These are phyloP conservation scores for Rubroshorea leprosula DNA, from an alignment of 345 rosid species.

Conservation along the genomic window DNA sequence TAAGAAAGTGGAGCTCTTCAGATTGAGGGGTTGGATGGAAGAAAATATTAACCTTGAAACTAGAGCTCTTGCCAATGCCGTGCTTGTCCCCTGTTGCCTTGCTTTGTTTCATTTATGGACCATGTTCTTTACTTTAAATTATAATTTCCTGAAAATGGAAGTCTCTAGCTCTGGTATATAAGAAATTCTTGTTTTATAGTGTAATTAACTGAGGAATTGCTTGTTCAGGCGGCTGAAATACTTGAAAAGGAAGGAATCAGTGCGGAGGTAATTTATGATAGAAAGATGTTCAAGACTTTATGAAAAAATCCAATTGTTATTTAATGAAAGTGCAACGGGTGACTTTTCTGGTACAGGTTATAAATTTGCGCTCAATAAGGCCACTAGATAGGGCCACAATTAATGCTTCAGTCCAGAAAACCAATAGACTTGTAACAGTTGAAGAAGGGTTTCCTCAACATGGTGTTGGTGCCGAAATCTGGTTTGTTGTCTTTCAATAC, in stretches of 20 bases:
- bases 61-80: not conserved
- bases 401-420: conserved; percentile 72
- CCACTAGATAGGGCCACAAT: conserved; percentile 60
- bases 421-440: conserved; percentile 72
- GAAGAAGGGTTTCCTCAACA: conserved; percentile 79
- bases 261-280: conserved; percentile 44
- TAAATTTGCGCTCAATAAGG: conserved; percentile 64
- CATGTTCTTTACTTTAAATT: not conserved
- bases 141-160: not conserved
- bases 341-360: conserved; percentile 37
- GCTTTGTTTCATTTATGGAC: not conserved
- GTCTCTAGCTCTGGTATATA: not conserved
- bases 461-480: conserved; percentile 75
- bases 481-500: conserved; percentile 28
- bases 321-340: not conserved
- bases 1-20: not conserved
- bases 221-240: conserved; percentile 57
- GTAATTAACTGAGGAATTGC: conserved; percentile 8
- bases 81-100: not conserved
- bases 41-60: not conserved
- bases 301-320: not conserved
- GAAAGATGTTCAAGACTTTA: not conserved
- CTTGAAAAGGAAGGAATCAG: conserved; percentile 65
- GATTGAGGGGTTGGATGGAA: not conserved
- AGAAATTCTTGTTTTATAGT: conserved; percentile 3